Evolutionary conservation across 495 filamentous ascomycete species (phyloP).

Genomic region (Rostrohypoxylon terebratum): DNA sequence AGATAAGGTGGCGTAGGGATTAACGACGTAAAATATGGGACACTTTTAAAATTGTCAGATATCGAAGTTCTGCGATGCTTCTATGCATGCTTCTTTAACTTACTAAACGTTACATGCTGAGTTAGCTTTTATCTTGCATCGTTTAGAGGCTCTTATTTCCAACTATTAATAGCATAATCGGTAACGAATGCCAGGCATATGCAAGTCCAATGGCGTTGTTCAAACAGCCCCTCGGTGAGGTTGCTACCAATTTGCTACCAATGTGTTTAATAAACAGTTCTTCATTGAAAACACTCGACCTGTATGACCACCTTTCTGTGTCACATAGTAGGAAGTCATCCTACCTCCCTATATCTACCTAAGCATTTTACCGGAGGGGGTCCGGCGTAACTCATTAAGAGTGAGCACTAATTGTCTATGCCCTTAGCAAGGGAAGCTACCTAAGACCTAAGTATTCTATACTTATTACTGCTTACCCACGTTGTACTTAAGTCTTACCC

Average conservation of each 20-base stretch:
- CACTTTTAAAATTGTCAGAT: slow-evolving; percentile 2
- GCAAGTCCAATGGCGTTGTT: neutral
- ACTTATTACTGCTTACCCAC: no score
- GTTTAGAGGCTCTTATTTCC: neutral
- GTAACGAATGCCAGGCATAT: neutral
- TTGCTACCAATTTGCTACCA: no score
- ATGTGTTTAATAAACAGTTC: no score
- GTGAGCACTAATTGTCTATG: neutral
- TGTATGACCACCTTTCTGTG: neutral
- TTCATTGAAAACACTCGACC: neutral
- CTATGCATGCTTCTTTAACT: slow-evolving; percentile 39
- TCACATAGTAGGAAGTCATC: neutral
- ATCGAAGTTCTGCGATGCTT: slow-evolving; percentile 36
- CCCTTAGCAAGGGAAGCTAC: neutral
- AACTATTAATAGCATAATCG: slow-evolving; percentile 1
- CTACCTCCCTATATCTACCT: neutral
- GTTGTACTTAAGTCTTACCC: no score
- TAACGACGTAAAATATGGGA: neutral
- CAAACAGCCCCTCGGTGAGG: neutral
- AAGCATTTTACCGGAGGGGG: neutral
- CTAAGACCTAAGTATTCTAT: no score
- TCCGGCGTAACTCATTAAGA: no score
- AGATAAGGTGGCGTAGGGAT: slow-evolving; percentile 28
- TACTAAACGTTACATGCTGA: slow-evolving; percentile 18
- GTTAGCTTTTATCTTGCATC: neutral